Evolutionary conservation across 2,329 filamentous ascomycete genomes (phyloP).

Genomic region (Pseudodiploospora longispora): DNA sequence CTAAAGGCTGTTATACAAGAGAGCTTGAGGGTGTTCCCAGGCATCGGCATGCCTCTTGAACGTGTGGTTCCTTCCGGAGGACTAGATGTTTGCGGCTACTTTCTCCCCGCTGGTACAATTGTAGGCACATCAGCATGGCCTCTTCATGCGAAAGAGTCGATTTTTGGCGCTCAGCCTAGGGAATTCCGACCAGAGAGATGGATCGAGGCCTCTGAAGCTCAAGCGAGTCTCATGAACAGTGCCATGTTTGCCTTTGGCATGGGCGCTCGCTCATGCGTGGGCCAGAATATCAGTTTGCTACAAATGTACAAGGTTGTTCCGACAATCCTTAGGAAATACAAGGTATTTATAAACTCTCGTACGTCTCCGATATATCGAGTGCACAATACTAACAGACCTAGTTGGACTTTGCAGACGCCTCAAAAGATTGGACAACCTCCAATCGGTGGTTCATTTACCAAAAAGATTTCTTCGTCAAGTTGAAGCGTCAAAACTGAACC

Average conservation of each 20-base stretch:
- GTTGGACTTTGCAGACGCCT: too few relatives aligned
- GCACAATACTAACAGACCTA: too few relatives aligned
- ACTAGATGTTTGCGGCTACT: constrained; percentile 2
- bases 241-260: constrained; percentile 55
- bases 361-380: too few relatives aligned
- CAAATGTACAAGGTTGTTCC: constrained; percentile 59
- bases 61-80: constrained; percentile 7
- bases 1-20: constrained; percentile 37
- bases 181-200: constrained; percentile 50
- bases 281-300: constrained; percentile 56
- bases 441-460: too few relatives aligned
- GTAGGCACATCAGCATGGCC: constrained; percentile 33
- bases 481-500: too few relatives aligned
- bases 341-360: not conserved
- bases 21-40: constrained; percentile 36
- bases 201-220: constrained; percentile 27
- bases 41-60: constrained; percentile 31
- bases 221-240: constrained; percentile 21
- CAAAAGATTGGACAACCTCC: too few relatives aligned
- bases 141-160: constrained; percentile 44
- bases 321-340: not conserved
- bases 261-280: constrained; percentile 61
- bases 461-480: too few relatives aligned
- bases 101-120: constrained; percentile 12
- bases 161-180: constrained; percentile 51